These are phyloP conservation scores for Beverwykella pulmonaria DNA, from an alignment of 495 filamentous ascomycete species.

Conservation along the genomic window DNA sequence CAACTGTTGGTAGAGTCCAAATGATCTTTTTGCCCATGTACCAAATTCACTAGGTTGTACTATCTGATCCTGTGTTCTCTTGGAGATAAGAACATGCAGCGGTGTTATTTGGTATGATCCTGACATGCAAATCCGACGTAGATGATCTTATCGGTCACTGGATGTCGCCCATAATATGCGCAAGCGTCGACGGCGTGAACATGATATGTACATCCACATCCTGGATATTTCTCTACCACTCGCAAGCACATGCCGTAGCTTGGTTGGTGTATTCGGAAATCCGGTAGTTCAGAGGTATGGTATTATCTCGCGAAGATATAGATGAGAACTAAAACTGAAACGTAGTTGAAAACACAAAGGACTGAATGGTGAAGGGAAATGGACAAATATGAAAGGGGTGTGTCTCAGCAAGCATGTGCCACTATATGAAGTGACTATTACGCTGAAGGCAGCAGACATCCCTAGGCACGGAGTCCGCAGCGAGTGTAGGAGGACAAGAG, in stretches of 20 bases:
- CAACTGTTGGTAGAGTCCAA: too few relatives aligned
- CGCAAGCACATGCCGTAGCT: conserved; percentile 38
- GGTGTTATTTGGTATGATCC: conserved; percentile 30
- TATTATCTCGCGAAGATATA: too few relatives aligned
- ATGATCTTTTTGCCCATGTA: too few relatives aligned
- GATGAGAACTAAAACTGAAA: too few relatives aligned
- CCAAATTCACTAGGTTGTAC: too few relatives aligned
- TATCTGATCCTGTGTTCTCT: too few relatives aligned
- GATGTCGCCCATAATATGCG: conserved; percentile 36
- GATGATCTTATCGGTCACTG: conserved; percentile 36
- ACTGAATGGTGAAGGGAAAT: neutral
- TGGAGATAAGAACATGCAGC: neutral
- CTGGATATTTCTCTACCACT: conserved; percentile 41
- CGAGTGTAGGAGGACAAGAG: neutral
- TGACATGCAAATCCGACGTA: conserved; percentile 41
- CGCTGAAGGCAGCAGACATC: neutral
- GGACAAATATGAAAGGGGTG: neutral
- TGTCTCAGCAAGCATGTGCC: neutral
- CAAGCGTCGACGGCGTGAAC: conserved; percentile 42
- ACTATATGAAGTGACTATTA: neutral
- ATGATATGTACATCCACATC: conserved; percentile 42
- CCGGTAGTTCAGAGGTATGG: too few relatives aligned
- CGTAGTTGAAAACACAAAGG: too few relatives aligned
- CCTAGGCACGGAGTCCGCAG: neutral
- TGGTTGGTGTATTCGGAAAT: too few relatives aligned